Conservation (phyloP, 345 rosid species). For the Populus tremula region DNA sequence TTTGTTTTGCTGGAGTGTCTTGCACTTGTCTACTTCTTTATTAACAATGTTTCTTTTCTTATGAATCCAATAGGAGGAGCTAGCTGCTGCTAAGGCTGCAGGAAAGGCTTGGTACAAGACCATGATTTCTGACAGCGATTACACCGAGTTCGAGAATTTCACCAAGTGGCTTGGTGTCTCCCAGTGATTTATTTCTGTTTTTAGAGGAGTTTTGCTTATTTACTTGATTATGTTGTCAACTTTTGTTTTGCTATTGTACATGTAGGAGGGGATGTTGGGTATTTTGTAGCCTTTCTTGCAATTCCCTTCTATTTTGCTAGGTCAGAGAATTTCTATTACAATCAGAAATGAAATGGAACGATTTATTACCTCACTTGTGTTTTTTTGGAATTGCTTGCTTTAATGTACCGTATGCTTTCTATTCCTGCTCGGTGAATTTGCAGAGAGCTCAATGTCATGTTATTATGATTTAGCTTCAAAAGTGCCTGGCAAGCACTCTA, state of each 20-base stretch:
- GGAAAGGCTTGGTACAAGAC: conserved; percentile 94
- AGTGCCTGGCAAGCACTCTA: too few relatives aligned
- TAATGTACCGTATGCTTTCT: not conserved
- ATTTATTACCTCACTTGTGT: not conserved
- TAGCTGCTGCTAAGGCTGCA: conserved; percentile 62
- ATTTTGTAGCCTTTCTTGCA: not conserved
- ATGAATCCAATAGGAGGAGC: conserved; percentile 63
- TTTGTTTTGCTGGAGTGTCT: too few relatives aligned
- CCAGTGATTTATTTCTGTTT: conserved; percentile 37
- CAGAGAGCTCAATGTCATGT: too few relatives aligned
- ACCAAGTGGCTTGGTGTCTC: conserved; percentile 78
- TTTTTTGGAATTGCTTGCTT: not conserved
- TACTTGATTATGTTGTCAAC: not conserved
- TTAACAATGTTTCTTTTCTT: not conserved
- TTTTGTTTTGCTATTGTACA: not conserved
- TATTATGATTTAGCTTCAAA: too few relatives aligned
- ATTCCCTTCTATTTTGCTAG: not conserved
- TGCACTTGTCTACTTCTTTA: not conserved
- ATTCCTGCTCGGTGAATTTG: not conserved
- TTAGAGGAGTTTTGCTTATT: not conserved
- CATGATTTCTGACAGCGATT: conserved; percentile 91
- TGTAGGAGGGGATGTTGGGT: not conserved
- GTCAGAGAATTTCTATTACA: not conserved
- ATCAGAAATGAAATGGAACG: not conserved
- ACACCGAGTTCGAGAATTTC: conserved; percentile 83